These are phyloP conservation scores for Sphagnum tenellum DNA, from an alignment of 225 moss, liverwort and hornwort genomes.

Conservation along the genomic window DNA sequence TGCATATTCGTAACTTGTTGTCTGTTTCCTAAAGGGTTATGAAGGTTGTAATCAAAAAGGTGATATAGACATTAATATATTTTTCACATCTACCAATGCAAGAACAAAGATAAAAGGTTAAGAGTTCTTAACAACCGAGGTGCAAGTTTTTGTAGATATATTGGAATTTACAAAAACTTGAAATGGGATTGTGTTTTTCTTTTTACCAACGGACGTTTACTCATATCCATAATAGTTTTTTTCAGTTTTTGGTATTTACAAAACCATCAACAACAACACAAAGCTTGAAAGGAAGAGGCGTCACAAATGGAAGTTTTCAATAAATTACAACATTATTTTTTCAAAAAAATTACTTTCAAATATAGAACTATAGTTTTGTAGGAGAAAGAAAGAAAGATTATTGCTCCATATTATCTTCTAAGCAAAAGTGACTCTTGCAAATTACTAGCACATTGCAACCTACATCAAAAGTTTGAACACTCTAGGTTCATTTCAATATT, in stretches of 20 bases:
- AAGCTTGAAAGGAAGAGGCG: background rate
- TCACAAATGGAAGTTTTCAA: background rate
- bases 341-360: no score
- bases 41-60: no score
- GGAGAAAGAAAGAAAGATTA: background rate
- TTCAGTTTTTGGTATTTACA: conserved; percentile 19
- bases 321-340: no score
- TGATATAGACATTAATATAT: no score
- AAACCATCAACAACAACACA: background rate
- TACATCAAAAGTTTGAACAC: conserved; percentile 27
- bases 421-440: conserved; percentile 25
- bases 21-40: no score
- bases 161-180: conserved; percentile 13
- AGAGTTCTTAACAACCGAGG: no score
- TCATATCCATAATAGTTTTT: conserved; percentile 43
- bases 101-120: no score
- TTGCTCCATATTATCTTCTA: conserved; percentile 16
- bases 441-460: conserved; percentile 41
- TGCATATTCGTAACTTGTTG: no score
- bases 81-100: no score
- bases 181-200: conserved; percentile 24
- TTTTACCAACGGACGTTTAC: conserved; percentile 29
- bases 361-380: no score
- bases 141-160: background rate
- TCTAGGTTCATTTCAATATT: conserved; percentile 28